phyloP scores from a whole-genome alignment of 1,284 basidiomycete genomes.

The Fomitopsis betulina region DNA sequence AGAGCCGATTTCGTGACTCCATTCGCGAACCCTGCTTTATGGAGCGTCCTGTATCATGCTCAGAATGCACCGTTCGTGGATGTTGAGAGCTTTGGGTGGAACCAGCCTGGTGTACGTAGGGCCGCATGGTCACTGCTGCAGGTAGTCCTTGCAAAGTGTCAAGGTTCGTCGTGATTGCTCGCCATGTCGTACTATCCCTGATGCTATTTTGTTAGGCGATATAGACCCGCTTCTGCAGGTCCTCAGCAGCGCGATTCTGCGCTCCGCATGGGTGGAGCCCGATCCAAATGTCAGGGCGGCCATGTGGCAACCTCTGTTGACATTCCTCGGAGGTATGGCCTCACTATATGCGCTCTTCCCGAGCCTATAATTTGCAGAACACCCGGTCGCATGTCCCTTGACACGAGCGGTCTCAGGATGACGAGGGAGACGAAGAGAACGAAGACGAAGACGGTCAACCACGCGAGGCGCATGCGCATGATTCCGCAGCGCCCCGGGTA shows the following conservation, averaged over 20 bases:
- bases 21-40: conserved; percentile 50
- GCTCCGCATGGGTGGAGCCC: conserved; percentile 74
- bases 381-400: conserved; percentile 54
- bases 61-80: conserved; percentile 40
- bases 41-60: conserved; percentile 52
- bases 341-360: background rate
- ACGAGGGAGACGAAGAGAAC: conserved; percentile 24
- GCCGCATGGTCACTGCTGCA: conserved; percentile 54
- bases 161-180: conserved; percentile 32
- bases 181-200: background rate
- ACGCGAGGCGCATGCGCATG: conserved; percentile 29
- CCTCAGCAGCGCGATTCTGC: conserved; percentile 57
- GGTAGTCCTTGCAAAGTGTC: conserved; percentile 35
- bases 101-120: conserved; percentile 65
- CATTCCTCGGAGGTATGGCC: conserved; percentile 66
- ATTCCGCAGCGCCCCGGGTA: conserved; percentile 6
- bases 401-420: conserved; percentile 23
- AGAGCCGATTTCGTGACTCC: conserved; percentile 31
- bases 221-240: conserved; percentile 38
- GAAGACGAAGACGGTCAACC: conserved; percentile 31
- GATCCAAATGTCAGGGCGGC: conserved; percentile 61
- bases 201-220: conserved; percentile 25
- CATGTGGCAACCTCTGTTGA: conserved; percentile 69
- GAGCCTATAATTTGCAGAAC: conserved; percentile 37
- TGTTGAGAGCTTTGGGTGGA: conserved; percentile 48